phyloP scores from a whole-genome alignment of 495 filamentous ascomycete species.

The Penicillium pulvis region DNA sequence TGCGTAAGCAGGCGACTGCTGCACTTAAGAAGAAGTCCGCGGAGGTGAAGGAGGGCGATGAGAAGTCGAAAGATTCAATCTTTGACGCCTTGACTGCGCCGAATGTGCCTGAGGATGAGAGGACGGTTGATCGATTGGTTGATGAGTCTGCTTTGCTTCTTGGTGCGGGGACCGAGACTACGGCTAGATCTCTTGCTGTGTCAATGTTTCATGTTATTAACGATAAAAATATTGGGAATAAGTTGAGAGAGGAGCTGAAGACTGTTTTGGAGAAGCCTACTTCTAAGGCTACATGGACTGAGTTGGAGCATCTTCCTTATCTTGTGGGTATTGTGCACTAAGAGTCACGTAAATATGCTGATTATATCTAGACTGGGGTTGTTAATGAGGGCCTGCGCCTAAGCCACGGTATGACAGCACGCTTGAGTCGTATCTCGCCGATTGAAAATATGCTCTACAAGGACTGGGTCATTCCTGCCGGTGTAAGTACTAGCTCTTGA shows the following conservation, averaged over 20 bases:
- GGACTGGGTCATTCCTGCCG: slow-evolving; percentile 13
- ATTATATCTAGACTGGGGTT: slow-evolving; percentile 20
- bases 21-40: slow-evolving; percentile 22
- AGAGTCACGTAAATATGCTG: too few relatives aligned
- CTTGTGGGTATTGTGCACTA: slow-evolving; percentile 27
- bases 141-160: slow-evolving; percentile 36
- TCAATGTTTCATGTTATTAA: slow-evolving; percentile 32
- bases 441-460: slow-evolving; percentile 9
- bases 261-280: slow-evolving; percentile 25
- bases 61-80: slow-evolving; percentile 26
- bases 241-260: slow-evolving; percentile 30
- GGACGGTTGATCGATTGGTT: slow-evolving; percentile 25
- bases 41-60: slow-evolving; percentile 24
- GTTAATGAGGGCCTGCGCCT: slow-evolving; percentile 12
- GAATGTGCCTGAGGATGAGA: slow-evolving; percentile 22
- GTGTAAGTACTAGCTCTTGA: slow-evolving; percentile 1
- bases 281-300: slow-evolving; percentile 7
- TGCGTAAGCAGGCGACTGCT: slow-evolving; percentile 21
- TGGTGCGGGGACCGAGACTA: slow-evolving; percentile 40
- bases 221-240: slow-evolving; percentile 20
- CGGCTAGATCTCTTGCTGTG: slow-evolving; percentile 28
- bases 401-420: slow-evolving; percentile 6
- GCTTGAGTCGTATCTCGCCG: slow-evolving; percentile 10
- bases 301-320: slow-evolving; percentile 51
- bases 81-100: slow-evolving; percentile 16